Percentiles rank a stretch among this genome's conserved stretches.
These are phyloP conservation scores for Suhomyces maxii DNA, from an alignment of 1,139 yeast species.

Conservation along the genomic window DNA sequence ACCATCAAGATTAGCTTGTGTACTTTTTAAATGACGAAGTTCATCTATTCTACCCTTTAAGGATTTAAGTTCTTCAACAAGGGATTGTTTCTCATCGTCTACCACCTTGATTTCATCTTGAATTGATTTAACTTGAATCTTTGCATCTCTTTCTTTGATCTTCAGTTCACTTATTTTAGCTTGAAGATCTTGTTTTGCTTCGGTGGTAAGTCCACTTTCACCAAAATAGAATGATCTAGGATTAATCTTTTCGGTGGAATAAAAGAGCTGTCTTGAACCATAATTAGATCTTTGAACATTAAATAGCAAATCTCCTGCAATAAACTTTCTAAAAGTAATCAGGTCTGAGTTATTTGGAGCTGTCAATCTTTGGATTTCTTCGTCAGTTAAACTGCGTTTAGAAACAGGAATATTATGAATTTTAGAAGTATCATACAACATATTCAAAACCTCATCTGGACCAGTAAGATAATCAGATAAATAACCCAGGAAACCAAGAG, in stretches of 20 bases:
- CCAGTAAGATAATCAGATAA: slow-evolving; percentile 72
- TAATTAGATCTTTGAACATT: slow-evolving; percentile 55
- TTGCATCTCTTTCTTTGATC: slow-evolving; percentile 19
- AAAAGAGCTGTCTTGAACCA: slow-evolving; percentile 54
- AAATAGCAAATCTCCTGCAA: slow-evolving; percentile 58
- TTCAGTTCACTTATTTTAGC: slow-evolving; percentile 20
- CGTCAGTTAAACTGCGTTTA: slow-evolving; percentile 37
- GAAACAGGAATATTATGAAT: slow-evolving; percentile 69
- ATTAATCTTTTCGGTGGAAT: slow-evolving; percentile 36
- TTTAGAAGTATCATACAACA: slow-evolving; percentile 63
- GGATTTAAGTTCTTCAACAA: slow-evolving; percentile 16
- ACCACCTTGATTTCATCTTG: slow-evolving; percentile 11
- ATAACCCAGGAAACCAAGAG: slow-evolving; percentile 77
- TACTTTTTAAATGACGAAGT: slow-evolving; percentile 11
- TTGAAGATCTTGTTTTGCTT: slow-evolving; percentile 25
- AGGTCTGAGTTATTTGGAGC: slow-evolving; percentile 36
- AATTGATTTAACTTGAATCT: slow-evolving; percentile 12
- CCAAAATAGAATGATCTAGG: slow-evolving; percentile 38
- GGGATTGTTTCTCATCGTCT: slow-evolving; percentile 7
- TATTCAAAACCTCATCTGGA: slow-evolving; percentile 69
- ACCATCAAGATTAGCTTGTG: slow-evolving; percentile 13
- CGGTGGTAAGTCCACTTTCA: slow-evolving; percentile 44
- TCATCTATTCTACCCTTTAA: slow-evolving; percentile 25
- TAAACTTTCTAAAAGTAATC: slow-evolving; percentile 53
- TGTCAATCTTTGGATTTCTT: slow-evolving; percentile 41